Evolutionary conservation across 495 filamentous ascomycete species (phyloP).

Genomic region (Podospora fimiseda): DNA sequence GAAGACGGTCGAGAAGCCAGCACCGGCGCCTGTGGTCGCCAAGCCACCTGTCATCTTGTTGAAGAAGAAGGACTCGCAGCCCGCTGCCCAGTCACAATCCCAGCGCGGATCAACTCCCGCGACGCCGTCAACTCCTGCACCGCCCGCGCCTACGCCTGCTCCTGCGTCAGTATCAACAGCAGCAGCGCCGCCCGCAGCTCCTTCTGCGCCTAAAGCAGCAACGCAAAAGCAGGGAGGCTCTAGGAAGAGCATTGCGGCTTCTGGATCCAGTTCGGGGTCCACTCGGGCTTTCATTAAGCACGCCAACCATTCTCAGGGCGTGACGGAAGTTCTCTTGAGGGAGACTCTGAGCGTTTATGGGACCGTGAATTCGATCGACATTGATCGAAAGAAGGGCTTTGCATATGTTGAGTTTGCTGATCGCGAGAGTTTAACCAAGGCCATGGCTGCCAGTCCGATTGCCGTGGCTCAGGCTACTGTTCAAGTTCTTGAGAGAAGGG

Average conservation of each 20-base stretch:
- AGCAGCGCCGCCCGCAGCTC: slow-evolving; percentile 18
- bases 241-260: slow-evolving; percentile 12
- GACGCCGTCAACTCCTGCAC: slow-evolving; percentile 22
- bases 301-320: slow-evolving; percentile 83
- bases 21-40: slow-evolving; percentile 9
- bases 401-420: slow-evolving; percentile 82
- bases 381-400: slow-evolving; percentile 89
- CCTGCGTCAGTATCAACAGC: too few relatives aligned
- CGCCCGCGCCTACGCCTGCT: slow-evolving; percentile 11
- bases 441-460: slow-evolving; percentile 74
- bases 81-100: slow-evolving; percentile 21
- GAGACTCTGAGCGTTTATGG: slow-evolving; percentile 67
- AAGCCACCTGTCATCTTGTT: slow-evolving; percentile 35
- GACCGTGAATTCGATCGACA: slow-evolving; percentile 67
- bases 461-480: slow-evolving; percentile 77
- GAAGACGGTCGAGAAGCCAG: slow-evolving; percentile 9
- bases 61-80: slow-evolving; percentile 30
- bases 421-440: slow-evolving; percentile 61
- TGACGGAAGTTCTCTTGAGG: slow-evolving; percentile 71
- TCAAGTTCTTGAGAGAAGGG: slow-evolving; percentile 77
- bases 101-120: slow-evolving; percentile 13
- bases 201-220: slow-evolving; percentile 30
- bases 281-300: slow-evolving; percentile 90
- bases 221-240: slow-evolving; percentile 19
- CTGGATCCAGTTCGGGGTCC: slow-evolving; percentile 45